A percentile compares a stretch with the other conserved stretches of the same genome.
These are phyloP conservation scores for Aphanoascus verrucosus DNA, from an alignment of 2,329 filamentous ascomycete species.

Conservation along the genomic window DNA sequence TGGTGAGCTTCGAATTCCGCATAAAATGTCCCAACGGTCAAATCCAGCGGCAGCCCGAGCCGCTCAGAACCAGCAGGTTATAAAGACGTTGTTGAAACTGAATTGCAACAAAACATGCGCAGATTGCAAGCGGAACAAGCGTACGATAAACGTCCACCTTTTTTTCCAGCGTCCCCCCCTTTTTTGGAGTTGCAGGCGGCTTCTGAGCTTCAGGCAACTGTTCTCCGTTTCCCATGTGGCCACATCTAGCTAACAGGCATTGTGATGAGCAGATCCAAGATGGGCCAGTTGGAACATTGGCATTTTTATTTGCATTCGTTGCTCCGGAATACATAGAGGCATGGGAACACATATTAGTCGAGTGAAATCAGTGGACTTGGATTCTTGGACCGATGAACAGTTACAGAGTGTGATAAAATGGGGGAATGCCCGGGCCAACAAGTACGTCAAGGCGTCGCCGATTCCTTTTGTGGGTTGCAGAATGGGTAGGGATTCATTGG, in stretches of 20 bases:
- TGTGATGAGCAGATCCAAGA: slow-evolving; percentile 60
- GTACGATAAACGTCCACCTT: slow-evolving; percentile 42
- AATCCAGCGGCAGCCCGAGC: slow-evolving; percentile 67
- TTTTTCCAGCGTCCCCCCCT: slow-evolving; percentile 5
- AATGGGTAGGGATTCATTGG: background rate
- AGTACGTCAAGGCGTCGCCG: slow-evolving; percentile 41
- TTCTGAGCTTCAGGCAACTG: background rate
- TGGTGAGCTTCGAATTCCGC: background rate
- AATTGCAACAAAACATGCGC: slow-evolving; percentile 94
- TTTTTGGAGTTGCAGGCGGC: background rate
- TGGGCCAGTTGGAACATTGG: slow-evolving; percentile 99
- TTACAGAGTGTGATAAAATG: slow-evolving; percentile 85
- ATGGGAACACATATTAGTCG: slow-evolving; percentile 98
- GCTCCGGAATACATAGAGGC: slow-evolving; percentile 93
- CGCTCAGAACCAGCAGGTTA: slow-evolving; percentile 83
- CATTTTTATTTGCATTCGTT: slow-evolving; percentile 94
- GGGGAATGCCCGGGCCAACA: slow-evolving; percentile 94
- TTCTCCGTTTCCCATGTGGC: background rate
- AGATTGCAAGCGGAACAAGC: slow-evolving; percentile 98
- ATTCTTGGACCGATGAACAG: slow-evolving; percentile 98
- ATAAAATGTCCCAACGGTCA: slow-evolving; percentile 13
- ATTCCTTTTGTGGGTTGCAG: background rate
- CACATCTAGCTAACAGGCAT: background rate
- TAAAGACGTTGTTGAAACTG: slow-evolving; percentile 90
- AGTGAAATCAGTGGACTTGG: slow-evolving; percentile 95